Base-by-base conservation (phyloP, 2,329 filamentous ascomycete species). In the Colletotrichum eleusines region DNA sequence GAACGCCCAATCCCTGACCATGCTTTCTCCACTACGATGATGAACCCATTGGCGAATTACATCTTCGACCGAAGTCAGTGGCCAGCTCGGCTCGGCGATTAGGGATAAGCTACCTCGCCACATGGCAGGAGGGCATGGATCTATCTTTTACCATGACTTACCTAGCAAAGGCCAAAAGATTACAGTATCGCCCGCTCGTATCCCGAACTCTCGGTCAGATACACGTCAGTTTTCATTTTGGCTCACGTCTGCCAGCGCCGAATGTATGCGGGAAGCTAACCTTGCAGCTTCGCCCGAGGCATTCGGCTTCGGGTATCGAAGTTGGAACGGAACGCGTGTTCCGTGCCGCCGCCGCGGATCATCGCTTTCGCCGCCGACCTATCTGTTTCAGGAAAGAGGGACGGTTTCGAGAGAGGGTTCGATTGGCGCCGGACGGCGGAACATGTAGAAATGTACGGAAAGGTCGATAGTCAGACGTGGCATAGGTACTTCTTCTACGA, bases 381-480 rank as follows among this genome's bases (percentile, higher is more conserved):
- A 50, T 58, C 53, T 23, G 42, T 53, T 62, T 67, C 50, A 31
- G 57, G 46, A 66, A 66, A 48, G 67, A 50, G 63, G 67, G 63
- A 23, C 55, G 57, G 28, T 44, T 65, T 35, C 66, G 61, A 55
- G 57, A 35, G 23, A 35, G 2, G 23, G 16, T 4, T 2, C 31
- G 26, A 31, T 28, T 8, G 40, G 28, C 20, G 31, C 18, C 28
- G 9, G 26, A 12, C 5, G 9, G 20, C 28, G 28, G 8, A 53
- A 33, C 0, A n/a, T 18, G 9, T 53, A n/a, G 31, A 55, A 20
- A 35, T 23, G 9, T 8, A 23, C 20, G 31, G 33, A 16, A 55
- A 16, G 12, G 3, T 23, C 31, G 3, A 23, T 55, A n/a, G 16
- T 4, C 26, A 18, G 20, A 7, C 26, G 12, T 44, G 4, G 12